phyloP scores from a whole-genome alignment of 2,329 filamentous ascomycete species.

The Aurifilum marmelostoma region DNA sequence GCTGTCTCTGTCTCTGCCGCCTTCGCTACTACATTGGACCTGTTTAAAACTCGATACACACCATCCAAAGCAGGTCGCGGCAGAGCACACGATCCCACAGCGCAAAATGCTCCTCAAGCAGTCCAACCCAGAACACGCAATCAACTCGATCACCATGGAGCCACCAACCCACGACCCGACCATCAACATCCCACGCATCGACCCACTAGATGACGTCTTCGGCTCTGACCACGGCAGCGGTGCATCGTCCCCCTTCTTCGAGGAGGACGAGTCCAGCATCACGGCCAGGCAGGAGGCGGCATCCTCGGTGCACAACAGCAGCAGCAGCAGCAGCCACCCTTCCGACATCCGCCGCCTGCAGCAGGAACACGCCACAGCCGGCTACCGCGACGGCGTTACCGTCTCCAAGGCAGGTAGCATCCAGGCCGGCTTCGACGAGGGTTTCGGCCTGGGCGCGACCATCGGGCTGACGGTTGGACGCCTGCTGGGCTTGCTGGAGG shows the following conservation, averaged over 20 bases:
- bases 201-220: constrained; percentile 29
- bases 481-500: constrained; percentile 77
- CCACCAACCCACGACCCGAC: constrained; percentile 13
- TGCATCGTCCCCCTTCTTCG: background rate
- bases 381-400: constrained; percentile 87
- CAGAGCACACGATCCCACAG: background rate
- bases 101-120: constrained; percentile 28
- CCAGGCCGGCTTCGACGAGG: constrained; percentile 89
- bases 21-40: too few species aligned
- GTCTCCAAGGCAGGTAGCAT: constrained; percentile 75
- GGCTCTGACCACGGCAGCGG: constrained; percentile 20
- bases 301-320: background rate
- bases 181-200: constrained; percentile 6
- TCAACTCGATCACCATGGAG: constrained; percentile 19
- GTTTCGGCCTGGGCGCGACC: constrained; percentile 81
- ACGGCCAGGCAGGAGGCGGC: background rate
- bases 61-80: background rate
- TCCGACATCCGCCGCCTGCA: constrained; percentile 75
- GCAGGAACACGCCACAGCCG: constrained; percentile 77
- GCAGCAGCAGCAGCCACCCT: constrained; percentile 40
- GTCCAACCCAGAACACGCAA: constrained; percentile 27
- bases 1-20: too few species aligned
- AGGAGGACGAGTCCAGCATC: constrained; percentile 2
- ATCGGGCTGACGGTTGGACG: constrained; percentile 76
- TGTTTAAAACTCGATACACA: background rate